Percentiles rank a stretch among this genome's conserved stretches.
Conservation (phyloP, 495 filamentous ascomycete genomes). For the Lichenothelia convexa region DNA sequence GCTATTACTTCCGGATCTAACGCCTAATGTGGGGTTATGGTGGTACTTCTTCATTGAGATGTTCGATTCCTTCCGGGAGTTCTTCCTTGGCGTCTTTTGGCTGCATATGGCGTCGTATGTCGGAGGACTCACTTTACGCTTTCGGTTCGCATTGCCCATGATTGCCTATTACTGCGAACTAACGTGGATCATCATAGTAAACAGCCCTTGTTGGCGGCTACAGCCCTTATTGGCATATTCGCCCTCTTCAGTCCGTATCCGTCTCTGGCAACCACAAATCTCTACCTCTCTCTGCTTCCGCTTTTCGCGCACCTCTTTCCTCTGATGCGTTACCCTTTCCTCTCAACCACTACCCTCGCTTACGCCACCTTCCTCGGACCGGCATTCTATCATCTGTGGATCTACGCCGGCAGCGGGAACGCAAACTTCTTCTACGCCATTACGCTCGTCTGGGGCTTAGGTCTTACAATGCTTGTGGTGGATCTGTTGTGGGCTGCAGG, state of each 20-base stretch:
- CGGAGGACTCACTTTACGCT: constrained; percentile 58
- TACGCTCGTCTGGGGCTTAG: constrained; percentile 90
- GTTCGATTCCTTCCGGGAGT: constrained; percentile 93
- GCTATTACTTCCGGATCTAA: constrained; percentile 76
- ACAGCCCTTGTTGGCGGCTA: constrained; percentile 74
- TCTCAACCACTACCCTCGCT: constrained; percentile 59
- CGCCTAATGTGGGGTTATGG: constrained; percentile 91
- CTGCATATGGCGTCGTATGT: constrained; percentile 82
- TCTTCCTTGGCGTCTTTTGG: constrained; percentile 97
- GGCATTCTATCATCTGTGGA: constrained; percentile 95
- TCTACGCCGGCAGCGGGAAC: constrained; percentile 93
- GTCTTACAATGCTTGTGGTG: constrained; percentile 58
- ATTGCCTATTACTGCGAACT: too few species aligned
- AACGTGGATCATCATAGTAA: too few species aligned
- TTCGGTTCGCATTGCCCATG: too few species aligned
- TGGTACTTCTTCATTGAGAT: constrained; percentile 99
- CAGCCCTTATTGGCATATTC: constrained; percentile 67
- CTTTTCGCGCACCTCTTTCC: constrained; percentile 87
- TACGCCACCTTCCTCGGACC: constrained; percentile 82
- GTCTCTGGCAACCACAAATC: constrained; percentile 66
- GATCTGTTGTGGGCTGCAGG: constrained; percentile 77
- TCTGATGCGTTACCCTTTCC: constrained; percentile 86
- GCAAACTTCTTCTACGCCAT: constrained; percentile 99
- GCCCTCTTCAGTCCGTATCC: constrained; percentile 94
- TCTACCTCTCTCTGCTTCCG: constrained; percentile 68